Evolutionary conservation across 1,284 basidiomycete species (phyloP).

Genomic region (Athelia sp.): DNA sequence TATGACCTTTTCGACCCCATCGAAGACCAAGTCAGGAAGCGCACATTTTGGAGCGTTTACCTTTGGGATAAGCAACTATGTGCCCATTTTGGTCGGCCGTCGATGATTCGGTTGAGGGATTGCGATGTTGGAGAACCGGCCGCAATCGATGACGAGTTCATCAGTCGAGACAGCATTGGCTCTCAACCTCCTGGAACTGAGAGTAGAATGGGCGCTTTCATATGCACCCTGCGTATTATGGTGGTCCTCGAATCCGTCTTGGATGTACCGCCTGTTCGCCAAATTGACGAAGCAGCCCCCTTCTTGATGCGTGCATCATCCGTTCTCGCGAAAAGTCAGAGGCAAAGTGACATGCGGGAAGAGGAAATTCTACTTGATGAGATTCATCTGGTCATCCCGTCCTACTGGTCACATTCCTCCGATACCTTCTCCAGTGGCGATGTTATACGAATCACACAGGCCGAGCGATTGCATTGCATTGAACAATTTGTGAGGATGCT

Average conservation of each 20-base stretch:
- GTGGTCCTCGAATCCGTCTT: conserved; percentile 80
- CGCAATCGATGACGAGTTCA: conserved; percentile 84
- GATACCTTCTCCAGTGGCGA: conserved; percentile 83
- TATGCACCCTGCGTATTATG: conserved; percentile 69
- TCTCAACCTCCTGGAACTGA: conserved; percentile 66
- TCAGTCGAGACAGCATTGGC: conserved; percentile 67
- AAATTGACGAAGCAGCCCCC: conserved; percentile 46
- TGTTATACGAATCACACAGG: conserved; percentile 83
- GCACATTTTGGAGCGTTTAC: conserved; percentile 93
- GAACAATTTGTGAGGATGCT: conserved; percentile 82
- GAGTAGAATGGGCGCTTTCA: conserved; percentile 76
- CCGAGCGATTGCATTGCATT: conserved; percentile 77
- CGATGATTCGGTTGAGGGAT: conserved; percentile 78
- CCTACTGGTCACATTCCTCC: conserved; percentile 74
- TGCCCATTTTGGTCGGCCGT: conserved; percentile 83
- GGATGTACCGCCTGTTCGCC: conserved; percentile 64
- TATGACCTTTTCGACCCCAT: conserved; percentile 86
- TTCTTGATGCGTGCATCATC: conserved; percentile 58
- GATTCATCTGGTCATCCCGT: conserved; percentile 64
- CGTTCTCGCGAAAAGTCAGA: conserved; percentile 47
- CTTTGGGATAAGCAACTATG: conserved; percentile 87
- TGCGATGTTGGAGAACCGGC: conserved; percentile 83
- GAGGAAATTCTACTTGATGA: conserved; percentile 81
- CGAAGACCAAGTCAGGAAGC: conserved; percentile 83
- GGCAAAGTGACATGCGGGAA: conserved; percentile 65